Evolutionary conservation across 768 basidiomycete species (phyloP), one percentile per base, ranked within the genome.

Genomic region (Trametes villosa): DNA sequence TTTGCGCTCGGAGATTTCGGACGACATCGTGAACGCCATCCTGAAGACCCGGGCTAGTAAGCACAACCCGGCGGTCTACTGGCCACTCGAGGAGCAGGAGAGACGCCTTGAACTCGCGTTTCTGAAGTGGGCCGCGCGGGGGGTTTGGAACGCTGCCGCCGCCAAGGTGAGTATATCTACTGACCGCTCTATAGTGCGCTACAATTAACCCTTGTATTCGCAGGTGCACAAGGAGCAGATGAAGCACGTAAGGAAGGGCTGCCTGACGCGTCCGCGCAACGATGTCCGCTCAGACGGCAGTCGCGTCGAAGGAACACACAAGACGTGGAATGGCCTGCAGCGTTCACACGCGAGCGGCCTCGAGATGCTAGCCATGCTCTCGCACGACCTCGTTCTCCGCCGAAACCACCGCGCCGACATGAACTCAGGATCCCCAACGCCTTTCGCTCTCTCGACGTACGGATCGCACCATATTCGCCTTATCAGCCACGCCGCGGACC

Each of bases 161-260:
- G 22, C 52, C 50, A 63, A 62, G 62, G 71, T 68, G 40, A 17
- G 62, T 49, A 11, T 34, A 2, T 12, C n/a, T 9, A 6, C 31
- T n/a, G n/a, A n/a, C n/a, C n/a, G n/a, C n/a, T n/a, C n/a, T n/a
- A n/a, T n/a, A n/a, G n/a, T n/a, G n/a, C n/a, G n/a, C n/a, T n/a
- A n/a, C n/a, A n/a, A n/a, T n/a, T n/a, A n/a, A n/a, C n/a, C n/a
- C n/a, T n/a, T n/a, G n/a, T n/a, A n/a, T n/a, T n/a, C n/a, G n/a
- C 30, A 72, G 74, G 58, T 68, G 1, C 72, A 74, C 36, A 17
- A 45, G 2, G 67, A 70, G 2, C 73, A 74, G 62, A 33, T 75
- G 11, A 49, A 53, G 0, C 73, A 75, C n/a, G 66, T 74, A 4
- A 12, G 17, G 7, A 72, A 70, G 31, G 73, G 73, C 3, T 75